Base-by-base conservation (phyloP, 108 stramenopile genomes). In the Cyclotella choctawhatcheeana region DNA sequence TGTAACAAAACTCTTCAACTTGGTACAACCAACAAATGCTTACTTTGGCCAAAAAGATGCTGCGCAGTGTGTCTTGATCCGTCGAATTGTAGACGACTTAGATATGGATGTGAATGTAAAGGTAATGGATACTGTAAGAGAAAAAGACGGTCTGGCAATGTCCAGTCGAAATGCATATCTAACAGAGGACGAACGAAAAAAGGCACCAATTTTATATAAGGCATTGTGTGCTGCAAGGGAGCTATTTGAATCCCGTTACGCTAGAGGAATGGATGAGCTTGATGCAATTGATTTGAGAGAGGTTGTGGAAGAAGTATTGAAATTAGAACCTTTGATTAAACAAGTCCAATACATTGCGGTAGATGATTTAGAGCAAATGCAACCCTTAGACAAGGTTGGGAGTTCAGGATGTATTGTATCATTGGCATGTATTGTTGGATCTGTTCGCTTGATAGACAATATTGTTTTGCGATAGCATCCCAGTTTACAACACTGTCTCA, bases 31-130 rank as follows among this genome's bases (percentile, higher is more conserved):
- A 40, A 87, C 86, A 3, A 86, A 82, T 65, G 95, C 96, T 5
- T 98, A 94, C 79, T 98, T 99, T 82, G 99, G 99, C 16, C 98
- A 98, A 73, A 99, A 99, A 79, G 99, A 99, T 82, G 97, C 96
- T 5, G 90, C 92, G 5, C 99, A 99, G 74, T 97, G 96, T 73
- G 82, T 88, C 44, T 69, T 98, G 16, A 89, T 99, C 25, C 85
- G 82, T 53, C 73, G 94, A 44, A 81, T 99, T 18, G 89, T 86
- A 17, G 73, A 88, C 24, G 97, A 97, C 74, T 86, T 99, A 61
- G 80, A 96, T 69, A 90, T 92, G 90, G 83, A 84, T 56, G 70
- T 87, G 17, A 81, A 87, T 54, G 76, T 97, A n/a, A 62, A 77
- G 17, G 79, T 96, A 14, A 66, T 79, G 69, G 87, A 89, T 59